Base-by-base conservation (phyloP, 2,329 filamentous ascomycete genomes). In the Monilinia vaccinii-corymbosi region DNA sequence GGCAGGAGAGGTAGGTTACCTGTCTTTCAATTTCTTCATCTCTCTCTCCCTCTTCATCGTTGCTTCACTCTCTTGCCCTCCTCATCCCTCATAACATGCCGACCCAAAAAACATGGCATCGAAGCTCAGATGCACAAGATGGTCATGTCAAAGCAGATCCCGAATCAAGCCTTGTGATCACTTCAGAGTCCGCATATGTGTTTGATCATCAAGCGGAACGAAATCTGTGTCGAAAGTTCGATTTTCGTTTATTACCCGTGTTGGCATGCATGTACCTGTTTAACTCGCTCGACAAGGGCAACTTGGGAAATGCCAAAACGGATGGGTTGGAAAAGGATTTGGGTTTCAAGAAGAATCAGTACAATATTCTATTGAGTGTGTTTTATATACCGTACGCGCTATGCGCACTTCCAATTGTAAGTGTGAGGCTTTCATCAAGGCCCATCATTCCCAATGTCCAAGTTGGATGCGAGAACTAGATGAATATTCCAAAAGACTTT, bases 301-400 rank as follows among this genome's bases (percentile, higher is more conserved):
- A 81, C 63, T 67, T 80, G 44, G 79, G 81, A 56, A 84, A 84
- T 68, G 81, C 81, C 2, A 75, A 85, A 69, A 85, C 82, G 0
- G 68, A 63, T 47, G 58, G 60, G 11, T 21, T 71, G 56, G 68
- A 68, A 14, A 74, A 73, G 28, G 80, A 84, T 66, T 74, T 89
- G 23, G 71, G 81, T 36, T 85, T 91, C 73, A 78, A 78, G 47
- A 71, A 74, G 0, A 79, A 83, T 63, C 79, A 89, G 69, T 89
- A 90, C 74, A 89, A 89, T 69, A 78, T 84, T 32, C 79, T 89
- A 51, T 73, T 90, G 40, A 80, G 79, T 56, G 84, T 91, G 64
- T 91, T 91, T 76, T 91, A 88, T 72, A 77, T 91, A 8, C 87
- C 87, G 0, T 90, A 87, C 70, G 86, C 89, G 40, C 69, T 91